Base-by-base conservation (phyloP, 257 asterid species). In the Knoxia roxburghii region DNA sequence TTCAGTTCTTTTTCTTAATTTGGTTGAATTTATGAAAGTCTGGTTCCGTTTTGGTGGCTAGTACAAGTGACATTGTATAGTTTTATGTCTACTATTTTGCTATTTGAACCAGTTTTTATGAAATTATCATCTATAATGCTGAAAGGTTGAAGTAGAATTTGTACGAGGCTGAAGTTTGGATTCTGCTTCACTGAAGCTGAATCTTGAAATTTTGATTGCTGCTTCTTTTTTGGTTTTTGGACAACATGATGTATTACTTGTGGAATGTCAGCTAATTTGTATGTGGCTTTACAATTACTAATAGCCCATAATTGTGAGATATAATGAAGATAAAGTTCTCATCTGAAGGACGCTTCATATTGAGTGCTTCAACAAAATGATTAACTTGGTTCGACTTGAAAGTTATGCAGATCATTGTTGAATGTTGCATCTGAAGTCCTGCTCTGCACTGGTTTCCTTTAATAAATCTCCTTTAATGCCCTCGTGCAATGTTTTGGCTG, bases 201-300 rank as follows among this genome's bases (percentile, higher is more conserved):
- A 37, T 9, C 41, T 37, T 37, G 41, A 37, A 37, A 37, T 37
- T 37, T 37, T 56, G 3, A 56, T 56, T 56, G 41, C 37, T 27
- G 51, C 7, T 15, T 15, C 53, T 48, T 7, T n/a, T 21, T 50
- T 50, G 0, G 20, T 50, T n/a, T 7, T 50, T n/a, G 56, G 27
- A 4, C 13, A 50, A 21, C 13, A 20, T 18, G 2, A 32, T 17
- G 21, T 32, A 21, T 32, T 9, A 60, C 49, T 37, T 35, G 49
- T 60, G 65, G 65, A 30, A 33, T 33, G 18, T 58, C 64, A 32
- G 64, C 41, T 32, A 58, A 30, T 58, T 58, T 37, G 64, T 32
- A 24, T n/a, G n/a, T 57, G 1, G 14, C 32, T 60, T 35, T 60
- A 48, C 30, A 20, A 20, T 60, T 35, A 60, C 14, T 5, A n/a